phyloP scores from a whole-genome alignment of 495 filamentous ascomycete species.

The Friedmanniomyces endolithicus region DNA sequence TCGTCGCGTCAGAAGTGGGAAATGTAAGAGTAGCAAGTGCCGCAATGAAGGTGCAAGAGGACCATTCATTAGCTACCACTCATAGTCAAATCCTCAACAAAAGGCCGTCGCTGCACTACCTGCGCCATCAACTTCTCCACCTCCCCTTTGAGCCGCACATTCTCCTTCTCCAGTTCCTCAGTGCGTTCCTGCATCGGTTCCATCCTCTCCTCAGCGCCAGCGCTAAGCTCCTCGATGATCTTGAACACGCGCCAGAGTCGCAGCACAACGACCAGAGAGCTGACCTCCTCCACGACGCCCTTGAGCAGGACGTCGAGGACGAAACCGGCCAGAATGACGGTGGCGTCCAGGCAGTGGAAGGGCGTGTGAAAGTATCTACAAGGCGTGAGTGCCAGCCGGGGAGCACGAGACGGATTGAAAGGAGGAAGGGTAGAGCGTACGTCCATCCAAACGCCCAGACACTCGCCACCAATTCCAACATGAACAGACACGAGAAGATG shows the following conservation, averaged over 20 bases:
- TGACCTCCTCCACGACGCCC: slow-evolving; percentile 48
- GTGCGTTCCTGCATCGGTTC: slow-evolving; percentile 14
- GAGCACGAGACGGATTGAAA: neutral
- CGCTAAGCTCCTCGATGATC: slow-evolving; percentile 22
- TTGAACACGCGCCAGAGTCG: slow-evolving; percentile 58
- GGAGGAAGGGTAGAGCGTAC: neutral
- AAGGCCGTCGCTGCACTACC: neutral
- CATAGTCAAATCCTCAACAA: too few species aligned
- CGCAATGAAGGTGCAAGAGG: neutral
- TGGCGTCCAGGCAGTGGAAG: slow-evolving; percentile 53
- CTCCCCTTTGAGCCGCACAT: slow-evolving; percentile 6
- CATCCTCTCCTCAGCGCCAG: slow-evolving; percentile 19
- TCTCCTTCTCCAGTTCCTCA: slow-evolving; percentile 16
- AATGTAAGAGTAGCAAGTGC: neutral
- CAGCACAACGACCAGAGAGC: slow-evolving; percentile 48
- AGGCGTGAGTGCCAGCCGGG: neutral
- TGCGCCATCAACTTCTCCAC: neutral
- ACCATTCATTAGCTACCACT: too few species aligned
- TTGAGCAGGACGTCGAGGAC: slow-evolving; percentile 44
- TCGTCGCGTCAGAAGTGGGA: too few species aligned
- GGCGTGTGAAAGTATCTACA: slow-evolving; percentile 47
- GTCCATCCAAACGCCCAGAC: slow-evolving; percentile 9
- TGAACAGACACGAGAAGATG: slow-evolving; percentile 47
- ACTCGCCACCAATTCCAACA: slow-evolving; percentile 23
- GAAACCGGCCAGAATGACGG: slow-evolving; percentile 49